Base-by-base conservation (phyloP, 2,329 filamentous ascomycete genomes). In the Clarireedia sp. region DNA sequence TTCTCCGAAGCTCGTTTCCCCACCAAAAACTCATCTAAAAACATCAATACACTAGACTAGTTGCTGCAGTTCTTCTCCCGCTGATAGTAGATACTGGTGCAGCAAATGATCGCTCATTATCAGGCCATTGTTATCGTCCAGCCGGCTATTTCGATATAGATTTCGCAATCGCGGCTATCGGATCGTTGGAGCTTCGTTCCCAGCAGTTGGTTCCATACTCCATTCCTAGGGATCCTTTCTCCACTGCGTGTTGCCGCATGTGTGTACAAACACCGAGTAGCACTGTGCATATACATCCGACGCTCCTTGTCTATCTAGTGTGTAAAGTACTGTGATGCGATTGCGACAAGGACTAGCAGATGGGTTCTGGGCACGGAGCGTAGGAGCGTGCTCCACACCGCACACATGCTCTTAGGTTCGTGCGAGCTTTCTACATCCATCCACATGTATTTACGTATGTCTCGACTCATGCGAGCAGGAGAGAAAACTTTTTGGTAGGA, bases 111-210 rank as follows among this genome's bases (percentile, higher is more conserved):
- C n/a, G 17, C 12, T 23, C 41, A 44, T 21, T 19, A 41, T n/a
- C 38, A 9, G n/a, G 19, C 10, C 17, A 14, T 29, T 23, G 17
- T 16, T 23, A 33, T n/a, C 41, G 38, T 36, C 6, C 29, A 24
- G 10, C 17, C 33, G 41, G 33, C 16, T 26, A 40, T 38, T 16
- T 53, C 24, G 21, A 47, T 47, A 38, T 47, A 47, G 33, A 53
- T 47, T 23, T 24, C 33, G 29, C 44, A 21, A 40, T 47, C 41
- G 41, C 43, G 51, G 50, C 41, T 52, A 26, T 52, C 29, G 41
- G 26, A 29, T 52, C 49, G 29, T 38, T 23, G 40, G 21, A 44
- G 41, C 29, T 33, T 12, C 10, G 29, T 33, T 33, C 10, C 29
- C 29, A 33, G 12, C 29, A 12, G 29, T 33, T 3, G 10, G 29